Percentiles rank a stretch among this genome's conserved stretches.
Conservation (phyloP, 2,329 filamentous ascomycete species). For the Fusarium phyllophilum region DNA sequence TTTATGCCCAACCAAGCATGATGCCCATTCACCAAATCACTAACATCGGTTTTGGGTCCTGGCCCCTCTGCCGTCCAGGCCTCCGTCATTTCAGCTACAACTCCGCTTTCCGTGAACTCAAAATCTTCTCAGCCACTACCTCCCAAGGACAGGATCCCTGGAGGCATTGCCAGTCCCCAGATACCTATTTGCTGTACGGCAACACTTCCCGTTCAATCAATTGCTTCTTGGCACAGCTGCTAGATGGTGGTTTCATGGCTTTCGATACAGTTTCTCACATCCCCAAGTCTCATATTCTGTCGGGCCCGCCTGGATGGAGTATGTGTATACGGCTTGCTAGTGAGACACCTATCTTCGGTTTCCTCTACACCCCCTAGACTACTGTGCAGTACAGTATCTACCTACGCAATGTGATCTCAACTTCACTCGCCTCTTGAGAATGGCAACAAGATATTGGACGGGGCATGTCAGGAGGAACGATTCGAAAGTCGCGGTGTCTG, state of each 20-base stretch:
- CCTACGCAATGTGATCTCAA: slow-evolving; percentile 22
- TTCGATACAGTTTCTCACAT: slow-evolving; percentile 12
- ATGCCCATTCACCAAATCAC: slow-evolving; percentile 26
- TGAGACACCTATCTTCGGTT: slow-evolving; percentile 9
- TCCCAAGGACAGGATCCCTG: slow-evolving; percentile 27
- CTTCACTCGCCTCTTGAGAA: slow-evolving; percentile 22
- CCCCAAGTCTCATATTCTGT: not conserved
- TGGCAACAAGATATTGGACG: slow-evolving; percentile 20
- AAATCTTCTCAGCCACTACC: slow-evolving; percentile 33
- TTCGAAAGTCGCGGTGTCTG: slow-evolving; percentile 17
- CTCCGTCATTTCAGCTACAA: slow-evolving; percentile 38
- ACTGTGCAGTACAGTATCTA: not conserved
- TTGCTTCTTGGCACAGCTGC: slow-evolving; percentile 9
- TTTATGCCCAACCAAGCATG: slow-evolving; percentile 21
- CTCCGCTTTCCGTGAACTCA: slow-evolving; percentile 37
- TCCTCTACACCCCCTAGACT: slow-evolving; percentile 6
- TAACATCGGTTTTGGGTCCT: slow-evolving; percentile 7
- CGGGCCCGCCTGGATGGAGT: not conserved
- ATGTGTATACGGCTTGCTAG: slow-evolving; percentile 9
- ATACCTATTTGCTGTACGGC: slow-evolving; percentile 2
- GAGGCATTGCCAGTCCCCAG: slow-evolving; percentile 8
- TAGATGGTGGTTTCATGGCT: slow-evolving; percentile 9
- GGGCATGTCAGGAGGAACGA: not conserved
- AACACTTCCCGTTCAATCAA: slow-evolving; percentile 19
- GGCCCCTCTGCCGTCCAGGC: slow-evolving; percentile 12